Base-by-base conservation (phyloP, 345 rosid species). In the Heritiera littoralis region DNA sequence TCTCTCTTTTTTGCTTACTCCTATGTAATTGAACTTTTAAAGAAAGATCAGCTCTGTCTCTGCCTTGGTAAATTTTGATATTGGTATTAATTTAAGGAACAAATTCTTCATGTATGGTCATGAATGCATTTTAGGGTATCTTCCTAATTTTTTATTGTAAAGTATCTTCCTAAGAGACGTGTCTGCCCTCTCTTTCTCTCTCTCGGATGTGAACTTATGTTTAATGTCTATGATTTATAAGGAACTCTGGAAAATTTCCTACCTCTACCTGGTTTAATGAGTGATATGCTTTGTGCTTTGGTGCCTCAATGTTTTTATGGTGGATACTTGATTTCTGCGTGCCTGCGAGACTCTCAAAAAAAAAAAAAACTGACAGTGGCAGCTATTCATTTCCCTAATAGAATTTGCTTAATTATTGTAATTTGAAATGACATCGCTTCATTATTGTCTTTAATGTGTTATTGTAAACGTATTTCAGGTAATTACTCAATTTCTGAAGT, bases 401-500 rank as follows among this genome's bases (percentile, higher is more conserved):
- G 46, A 77, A 65, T 65, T 48, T 49, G 17, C 30, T 77, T 64
- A 65, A 28, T 65, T 77, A 32, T 49, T 77, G n/a, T 51, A 11
- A n/a, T 3, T 52, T 66, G 61, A 30, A 65, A 35, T 30, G 70
- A 64, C 54, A 45, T 64, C 32, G 46, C 58, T 79, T 76, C 9
- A 18, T 6, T 30, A 23, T 80, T 60, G 54, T 51, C 76, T 77
- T 82, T 41, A 66, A 76, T 80, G 54, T 78, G 58, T 78, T 75
- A 52, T 73, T 75, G 66, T 58, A 30, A 80, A 82, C 15, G 64
- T 85, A 48, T 75, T 75, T 84, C 89, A 96, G 99, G 94, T 96
- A 48, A 88, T 88, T 77, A 94, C 99, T 9, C 98, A 88, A 72
- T 94, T 96, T 90, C 83, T 94, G 79, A 89, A 74, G 77, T 81